A percentile compares a stretch with the other conserved stretches of the same genome.
phyloP scores from a whole-genome alignment of 108 stramenopile genomes.

The Cyclotella sp. region DNA sequence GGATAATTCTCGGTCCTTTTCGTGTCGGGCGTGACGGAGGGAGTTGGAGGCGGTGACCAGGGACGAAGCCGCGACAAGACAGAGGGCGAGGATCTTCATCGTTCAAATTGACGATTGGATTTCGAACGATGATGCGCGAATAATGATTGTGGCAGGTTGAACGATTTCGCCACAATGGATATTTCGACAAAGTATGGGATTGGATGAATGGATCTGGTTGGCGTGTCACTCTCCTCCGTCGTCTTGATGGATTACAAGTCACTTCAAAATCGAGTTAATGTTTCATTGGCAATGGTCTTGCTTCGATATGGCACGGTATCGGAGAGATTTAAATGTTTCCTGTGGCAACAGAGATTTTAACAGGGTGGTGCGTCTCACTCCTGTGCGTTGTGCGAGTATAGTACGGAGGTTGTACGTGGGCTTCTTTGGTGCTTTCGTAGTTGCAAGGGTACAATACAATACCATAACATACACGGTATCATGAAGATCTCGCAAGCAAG shows the following conservation, averaged over 20 bases:
- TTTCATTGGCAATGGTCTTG: background rate
- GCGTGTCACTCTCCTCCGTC: background rate
- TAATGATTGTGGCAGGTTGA: background rate
- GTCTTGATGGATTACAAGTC: background rate
- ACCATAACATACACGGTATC: no score
- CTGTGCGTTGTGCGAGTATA: background rate
- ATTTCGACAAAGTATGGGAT: background rate
- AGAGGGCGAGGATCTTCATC: slow-evolving; percentile 4
- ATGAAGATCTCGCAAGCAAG: background rate
- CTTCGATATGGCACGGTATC: slow-evolving; percentile 2
- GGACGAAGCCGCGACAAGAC: background rate
- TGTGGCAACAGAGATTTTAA: background rate
- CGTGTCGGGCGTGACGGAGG: background rate
- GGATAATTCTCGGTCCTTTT: slow-evolving; percentile 5
- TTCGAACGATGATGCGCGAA: background rate
- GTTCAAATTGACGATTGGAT: background rate
- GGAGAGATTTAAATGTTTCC: background rate
- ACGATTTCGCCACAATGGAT: background rate
- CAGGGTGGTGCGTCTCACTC: background rate
- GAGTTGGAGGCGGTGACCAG: background rate
- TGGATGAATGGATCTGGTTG: background rate
- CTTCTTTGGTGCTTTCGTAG: no score
- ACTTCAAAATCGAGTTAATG: background rate
- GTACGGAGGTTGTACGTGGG: background rate
- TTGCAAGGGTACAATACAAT: no score